A percentile compares a stretch with the other conserved stretches of the same genome.
These are phyloP conservation scores for Mycena vulgaris DNA, from an alignment of 768 basidiomycete genomes.

Conservation along the genomic window DNA sequence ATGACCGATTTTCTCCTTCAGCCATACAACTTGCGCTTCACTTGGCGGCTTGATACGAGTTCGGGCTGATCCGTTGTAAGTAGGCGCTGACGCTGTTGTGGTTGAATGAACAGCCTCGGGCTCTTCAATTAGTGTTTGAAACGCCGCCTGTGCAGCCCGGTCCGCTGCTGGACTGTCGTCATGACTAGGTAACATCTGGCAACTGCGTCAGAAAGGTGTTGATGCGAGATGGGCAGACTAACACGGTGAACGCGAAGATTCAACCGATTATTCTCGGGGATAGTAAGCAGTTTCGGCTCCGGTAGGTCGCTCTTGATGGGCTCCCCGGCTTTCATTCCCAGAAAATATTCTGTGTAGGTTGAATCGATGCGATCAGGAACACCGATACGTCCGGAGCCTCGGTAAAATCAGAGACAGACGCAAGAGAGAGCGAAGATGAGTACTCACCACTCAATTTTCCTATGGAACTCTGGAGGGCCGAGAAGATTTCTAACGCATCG, in stretches of 20 bases:
- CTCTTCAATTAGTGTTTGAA: neutral
- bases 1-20: neutral
- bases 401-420: too few species aligned
- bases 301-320: neutral
- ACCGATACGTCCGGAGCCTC: neutral
- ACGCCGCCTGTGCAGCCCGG: neutral
- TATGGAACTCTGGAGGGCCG: neutral
- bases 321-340: neutral
- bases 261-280: neutral
- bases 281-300: neutral
- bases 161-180: neutral
- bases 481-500: neutral
- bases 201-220: too few species aligned
- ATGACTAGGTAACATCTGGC: too few species aligned
- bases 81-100: neutral
- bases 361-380: neutral
- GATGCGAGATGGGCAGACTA: too few species aligned
- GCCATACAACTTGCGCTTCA: neutral
- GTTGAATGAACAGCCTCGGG: too few species aligned
- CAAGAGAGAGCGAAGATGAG: neutral
- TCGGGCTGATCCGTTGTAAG: too few species aligned
- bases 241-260: neutral
- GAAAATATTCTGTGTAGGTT: slow-evolving; percentile 14
- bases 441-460: neutral
- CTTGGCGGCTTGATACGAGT: neutral